phyloP scores from a whole-genome alignment of 2,329 filamentous ascomycete genomes.

The Colletotrichum kahawae region DNA sequence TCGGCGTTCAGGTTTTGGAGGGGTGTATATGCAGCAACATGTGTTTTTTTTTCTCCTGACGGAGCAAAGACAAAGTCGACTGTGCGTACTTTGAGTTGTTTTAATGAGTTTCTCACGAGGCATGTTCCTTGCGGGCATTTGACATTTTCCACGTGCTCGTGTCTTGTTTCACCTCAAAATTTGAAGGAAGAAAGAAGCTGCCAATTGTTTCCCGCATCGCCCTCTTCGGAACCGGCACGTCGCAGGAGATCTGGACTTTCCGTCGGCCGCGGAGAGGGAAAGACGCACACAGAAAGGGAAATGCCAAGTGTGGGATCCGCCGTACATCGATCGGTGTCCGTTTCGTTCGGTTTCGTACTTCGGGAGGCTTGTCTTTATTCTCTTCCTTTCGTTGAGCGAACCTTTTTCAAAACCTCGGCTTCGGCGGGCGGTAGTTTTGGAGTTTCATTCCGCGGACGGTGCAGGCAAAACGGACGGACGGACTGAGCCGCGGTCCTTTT shows the following conservation, averaged over 20 bases:
- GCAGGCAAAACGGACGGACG: not conserved
- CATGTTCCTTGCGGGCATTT: not conserved
- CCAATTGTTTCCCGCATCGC: not conserved
- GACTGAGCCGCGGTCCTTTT: not conserved
- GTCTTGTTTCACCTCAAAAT: not conserved
- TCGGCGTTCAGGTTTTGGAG: not conserved
- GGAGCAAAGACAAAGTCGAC: not conserved
- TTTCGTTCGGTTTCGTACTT: not conserved
- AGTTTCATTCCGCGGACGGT: not conserved
- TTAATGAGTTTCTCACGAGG: not conserved
- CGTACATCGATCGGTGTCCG: not conserved
- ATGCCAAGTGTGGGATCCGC: not conserved
- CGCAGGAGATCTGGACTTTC: not conserved
- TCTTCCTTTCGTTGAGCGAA: not conserved
- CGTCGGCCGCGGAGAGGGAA: not conserved
- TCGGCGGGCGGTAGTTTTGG: not conserved
- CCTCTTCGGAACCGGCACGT: not conserved
- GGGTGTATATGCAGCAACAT: not conserved
- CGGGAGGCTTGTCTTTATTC: not conserved
- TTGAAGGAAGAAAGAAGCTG: not conserved
- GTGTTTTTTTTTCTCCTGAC: not conserved
- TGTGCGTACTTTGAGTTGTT: not conserved
- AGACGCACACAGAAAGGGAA: not conserved
- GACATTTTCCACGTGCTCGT: not conserved
- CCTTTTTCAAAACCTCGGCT: not conserved